Evolutionary conservation across 75 land plant species (phyloP), one percentile per base, ranked within the genome.

Genomic region (Larix kaempferi): DNA sequence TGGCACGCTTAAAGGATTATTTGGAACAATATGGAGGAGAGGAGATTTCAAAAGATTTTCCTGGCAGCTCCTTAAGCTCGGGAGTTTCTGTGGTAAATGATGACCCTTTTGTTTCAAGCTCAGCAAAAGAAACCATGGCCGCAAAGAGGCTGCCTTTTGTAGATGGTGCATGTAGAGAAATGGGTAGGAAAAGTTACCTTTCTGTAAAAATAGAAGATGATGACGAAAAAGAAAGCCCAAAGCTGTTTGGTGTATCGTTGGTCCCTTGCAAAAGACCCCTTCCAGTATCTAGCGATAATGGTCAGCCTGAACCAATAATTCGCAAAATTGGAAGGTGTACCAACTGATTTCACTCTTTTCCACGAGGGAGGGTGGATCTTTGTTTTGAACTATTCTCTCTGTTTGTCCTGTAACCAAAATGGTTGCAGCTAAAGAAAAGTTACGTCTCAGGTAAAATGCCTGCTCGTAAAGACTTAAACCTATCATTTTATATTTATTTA

Each of bases 201-300:
- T 76, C 74, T 76, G 78, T 76, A 76, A 66, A 61, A 41, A n/a
- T 61, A 19, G 44, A 22, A 54, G 67, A 80, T 71, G 74, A 82
- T 56, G 67, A 63, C 37, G 59, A 59, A 26, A 66, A 77, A 27
- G 58, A 76, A 26, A 78, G 52, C 21, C 69, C 88, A 37, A 86
- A 80, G 79, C 83, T 88, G 55, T 88, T 88, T 73, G 90, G 90
- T n/a, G 90, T 88, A 14, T 77, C 88, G 19, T 64, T 88, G 23
- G 66, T 75, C 14, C 76, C 80, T 12, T 83, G 71, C 83, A 88
- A 88, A 77, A 80, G 90, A 79, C 23, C 83, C 62, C 82, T 71
- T 66, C 69, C 82, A 13, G 78, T 13, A 14, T 54, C 75, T 74
- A 74, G 21, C 57, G 44, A 74, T 49, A 74, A 55, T 74, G 75